Evolutionary conservation across 257 asterid species (phyloP), one percentile per base, ranked within the genome.

Genomic region (Gentiana dahurica): DNA sequence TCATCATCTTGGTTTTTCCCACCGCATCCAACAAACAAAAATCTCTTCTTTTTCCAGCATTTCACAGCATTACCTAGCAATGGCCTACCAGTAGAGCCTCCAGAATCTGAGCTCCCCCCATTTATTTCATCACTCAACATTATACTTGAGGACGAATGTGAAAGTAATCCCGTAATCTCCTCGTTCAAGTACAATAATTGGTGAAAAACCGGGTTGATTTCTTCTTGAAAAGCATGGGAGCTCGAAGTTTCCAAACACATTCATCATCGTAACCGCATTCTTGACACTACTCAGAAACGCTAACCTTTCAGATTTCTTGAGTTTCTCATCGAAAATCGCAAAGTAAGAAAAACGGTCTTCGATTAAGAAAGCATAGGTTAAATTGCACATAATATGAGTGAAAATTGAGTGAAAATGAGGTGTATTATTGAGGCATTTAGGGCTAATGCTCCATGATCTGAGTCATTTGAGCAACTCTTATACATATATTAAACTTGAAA

Each of bases 191-290:
- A 80, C 65, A 83, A 44, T 61, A 87, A 51, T 54, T 80, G 77
- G 46, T 81, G 94, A 68, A 91, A 87, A 59, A 91, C 84, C 0
- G 96, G 96, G 60, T 60, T 85, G 44, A 91, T 68, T 49, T 91
- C 96, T 0, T 92, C 95, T 58, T 91, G 98, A 55, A 80, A 83
- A 36, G 94, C 87, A 74, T 85, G 94, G 3, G 95, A 75, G 35
- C 62, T 61, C 73, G 81, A 37, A 2, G 58, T 67, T 8, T 81
- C 86, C 75, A 81, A 8, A 7, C 71, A 54, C 59, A 35, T 74
- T 0, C 55, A 75, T 69, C 72, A 13, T 45, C 58, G 36, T 24
- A 24, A 84, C 84, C 37, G 94, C 83, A 5, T 57, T 83, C 58
- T 68, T 75, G 35, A 83, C 80, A 58, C 83, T 59, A 53, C n/a